Evolutionary conservation across 352 stramenopile genomes (phyloP), one percentile per base, ranked within the genome.

Genomic region (Hyaloperonospora brassicae): DNA sequence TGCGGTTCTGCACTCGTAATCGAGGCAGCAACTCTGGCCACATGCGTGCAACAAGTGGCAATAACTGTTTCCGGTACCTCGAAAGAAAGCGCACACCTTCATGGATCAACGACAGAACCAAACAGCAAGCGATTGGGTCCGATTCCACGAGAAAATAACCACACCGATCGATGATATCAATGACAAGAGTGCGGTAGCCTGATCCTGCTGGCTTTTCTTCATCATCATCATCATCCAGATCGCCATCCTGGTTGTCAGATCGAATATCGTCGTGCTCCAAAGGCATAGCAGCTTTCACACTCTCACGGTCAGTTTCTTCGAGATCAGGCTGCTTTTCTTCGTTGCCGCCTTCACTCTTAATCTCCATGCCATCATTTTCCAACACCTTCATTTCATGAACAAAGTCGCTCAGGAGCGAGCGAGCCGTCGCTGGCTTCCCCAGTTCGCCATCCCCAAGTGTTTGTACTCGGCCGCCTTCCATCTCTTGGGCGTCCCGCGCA

Each of bases 101-200:
- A 11, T 77, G 58, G 11, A 94, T 84, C 23, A 90, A 72, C 9
- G 57, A 68, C n/a, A 91, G 57, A 47, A 87, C 82, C 22, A 88
- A 62, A 41, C 84, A 94, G 53, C 76, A 87, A 24, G 75, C 67
- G 25, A 85, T 73, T 7, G 81, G 80, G 46, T 91, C 78, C 0
- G 69, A 65, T 11, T 86, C 76, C 5, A 80, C 69, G 2, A 89
- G 42, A 53, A 93, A 94, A 47, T 91, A 87, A 24, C 72, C 74
- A 51, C 75, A 89, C 1, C 82, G 76, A 23, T 90, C 71, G 39
- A 94, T 47, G 21, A 92, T 87, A 50, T 90, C 76, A 43, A 91
- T 59, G 7, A 84, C 67, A 21, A 92, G 57, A 31, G 72, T 31
- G 4, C 73, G 64, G 55, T 87, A 87, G 8, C 60, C 59, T 0